A percentile compares a stretch with the other conserved stretches of the same genome.
phyloP scores from a whole-genome alignment of 2,329 filamentous ascomycete species.

The Penicillium polonicum region DNA sequence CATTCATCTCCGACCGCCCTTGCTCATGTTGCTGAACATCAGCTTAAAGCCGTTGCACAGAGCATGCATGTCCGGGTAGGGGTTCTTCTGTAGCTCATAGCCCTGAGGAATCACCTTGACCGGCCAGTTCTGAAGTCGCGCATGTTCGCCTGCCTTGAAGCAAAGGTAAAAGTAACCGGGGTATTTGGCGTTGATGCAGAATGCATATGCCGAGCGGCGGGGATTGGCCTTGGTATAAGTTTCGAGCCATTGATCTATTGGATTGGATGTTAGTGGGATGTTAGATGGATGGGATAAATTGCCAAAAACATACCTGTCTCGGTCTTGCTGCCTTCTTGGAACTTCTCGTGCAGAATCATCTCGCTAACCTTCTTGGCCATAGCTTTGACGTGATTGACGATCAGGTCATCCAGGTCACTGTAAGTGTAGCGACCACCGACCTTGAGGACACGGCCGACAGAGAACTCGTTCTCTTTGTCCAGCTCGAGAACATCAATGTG shows the following conservation, averaged over 20 bases:
- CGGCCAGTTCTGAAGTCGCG: constrained; percentile 72
- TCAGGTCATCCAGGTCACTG: constrained; percentile 93
- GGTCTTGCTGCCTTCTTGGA: constrained; percentile 73
- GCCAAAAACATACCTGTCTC: constrained; percentile 71
- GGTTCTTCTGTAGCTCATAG: constrained; percentile 83
- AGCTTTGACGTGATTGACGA: constrained; percentile 93
- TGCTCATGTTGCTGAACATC: constrained; percentile 65
- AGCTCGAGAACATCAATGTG: constrained; percentile 96
- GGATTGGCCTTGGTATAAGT: constrained; percentile 97
- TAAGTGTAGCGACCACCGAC: constrained; percentile 89
- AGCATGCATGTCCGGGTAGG: constrained; percentile 92
- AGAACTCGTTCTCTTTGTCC: constrained; percentile 96
- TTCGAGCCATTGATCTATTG: constrained; percentile 84
- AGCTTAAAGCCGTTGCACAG: constrained; percentile 97
- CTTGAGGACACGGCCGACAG: constrained; percentile 79
- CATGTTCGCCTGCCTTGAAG: constrained; percentile 84
- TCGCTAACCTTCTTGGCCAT: constrained; percentile 98
- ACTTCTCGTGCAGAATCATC: constrained; percentile 92
- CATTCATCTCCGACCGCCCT: constrained; percentile 35
- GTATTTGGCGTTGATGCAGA: constrained; percentile 89
- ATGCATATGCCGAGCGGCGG: constrained; percentile 87
- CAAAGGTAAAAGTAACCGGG: constrained; percentile 94
- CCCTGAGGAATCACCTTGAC: constrained; percentile 91
- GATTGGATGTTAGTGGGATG: not conserved
- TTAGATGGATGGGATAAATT: not conserved